Percentiles rank a stretch among this genome's conserved stretches.
These are phyloP conservation scores for Moesziomyces antarcticus DNA, from an alignment of 1,284 basidiomycete species.

Conservation along the genomic window DNA sequence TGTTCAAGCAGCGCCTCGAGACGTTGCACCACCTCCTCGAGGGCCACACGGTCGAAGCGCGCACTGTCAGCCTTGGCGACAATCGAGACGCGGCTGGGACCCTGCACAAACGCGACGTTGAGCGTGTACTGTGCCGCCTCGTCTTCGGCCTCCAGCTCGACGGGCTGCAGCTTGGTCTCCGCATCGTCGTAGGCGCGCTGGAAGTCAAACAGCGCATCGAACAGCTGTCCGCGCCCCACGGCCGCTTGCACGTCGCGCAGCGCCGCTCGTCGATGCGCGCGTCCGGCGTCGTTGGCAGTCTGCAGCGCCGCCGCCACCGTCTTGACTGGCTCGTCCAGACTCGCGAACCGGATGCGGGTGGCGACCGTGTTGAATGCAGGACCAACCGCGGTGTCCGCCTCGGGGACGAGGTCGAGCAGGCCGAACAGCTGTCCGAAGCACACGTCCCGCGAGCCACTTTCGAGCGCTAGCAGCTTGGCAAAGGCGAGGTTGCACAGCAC, in stretches of 20 bases:
- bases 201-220: constrained; percentile 63
- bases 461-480: constrained; percentile 51
- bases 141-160: constrained; percentile 17
- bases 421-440: constrained; percentile 63
- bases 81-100: constrained; percentile 32
- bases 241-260: constrained; percentile 50
- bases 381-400: constrained; percentile 55
- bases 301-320: constrained; percentile 40
- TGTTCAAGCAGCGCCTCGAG: constrained; percentile 42
- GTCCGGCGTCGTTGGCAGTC: constrained; percentile 43
- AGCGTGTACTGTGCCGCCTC: constrained; percentile 54
- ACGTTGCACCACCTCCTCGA: constrained; percentile 18
- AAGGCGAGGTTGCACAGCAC: constrained; percentile 58
- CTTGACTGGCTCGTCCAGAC: constrained; percentile 10
- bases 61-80: constrained; percentile 43
- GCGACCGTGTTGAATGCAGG: constrained; percentile 63
- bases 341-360: constrained; percentile 41
- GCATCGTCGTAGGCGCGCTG: constrained; percentile 36
- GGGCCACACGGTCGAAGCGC: constrained; percentile 18
- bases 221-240: constrained; percentile 35
- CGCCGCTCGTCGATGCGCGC: constrained; percentile 54
- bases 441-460: constrained; percentile 43
- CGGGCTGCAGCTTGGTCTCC: constrained; percentile 1
- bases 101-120: constrained; percentile 56
- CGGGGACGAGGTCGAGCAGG: constrained; percentile 47